These are phyloP conservation scores for Pseudocercospora eumusae DNA, from an alignment of 2,329 filamentous ascomycete species.

Conservation along the genomic window DNA sequence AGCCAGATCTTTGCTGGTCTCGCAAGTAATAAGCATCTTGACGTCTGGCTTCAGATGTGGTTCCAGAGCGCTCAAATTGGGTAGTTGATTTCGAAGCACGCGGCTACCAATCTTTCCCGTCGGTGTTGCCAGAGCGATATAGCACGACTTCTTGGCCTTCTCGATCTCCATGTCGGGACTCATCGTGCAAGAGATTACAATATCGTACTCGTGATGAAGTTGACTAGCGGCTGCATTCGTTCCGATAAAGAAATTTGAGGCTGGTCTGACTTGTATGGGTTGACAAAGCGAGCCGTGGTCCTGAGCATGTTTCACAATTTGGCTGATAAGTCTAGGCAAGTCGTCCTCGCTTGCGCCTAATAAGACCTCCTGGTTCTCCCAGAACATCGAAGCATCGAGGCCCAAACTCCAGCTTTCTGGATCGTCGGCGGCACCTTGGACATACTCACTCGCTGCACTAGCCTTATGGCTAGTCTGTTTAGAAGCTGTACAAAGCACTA, in stretches of 20 bases:
- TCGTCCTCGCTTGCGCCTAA: constrained; percentile 67
- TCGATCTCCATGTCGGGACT: constrained; percentile 40
- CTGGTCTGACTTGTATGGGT: constrained; percentile 47
- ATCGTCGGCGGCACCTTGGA: constrained; percentile 94
- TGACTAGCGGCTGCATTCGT: constrained; percentile 43
- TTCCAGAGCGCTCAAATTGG: constrained; percentile 49
- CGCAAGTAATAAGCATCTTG: constrained; percentile 64
- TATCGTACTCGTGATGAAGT: constrained; percentile 43
- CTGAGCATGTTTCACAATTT: constrained; percentile 40
- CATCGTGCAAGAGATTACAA: constrained; percentile 49
- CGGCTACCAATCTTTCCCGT: constrained; percentile 77
- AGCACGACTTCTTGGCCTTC: constrained; percentile 45
- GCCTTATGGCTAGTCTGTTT: constrained; percentile 70
- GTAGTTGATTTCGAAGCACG: constrained; percentile 72
- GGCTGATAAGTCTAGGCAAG: constrained; percentile 54
- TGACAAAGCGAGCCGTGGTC: constrained; percentile 17
- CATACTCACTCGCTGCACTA: constrained; percentile 69
- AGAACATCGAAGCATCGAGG: constrained; percentile 77
- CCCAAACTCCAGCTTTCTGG: constrained; percentile 89
- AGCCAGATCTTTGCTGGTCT: constrained; percentile 76
- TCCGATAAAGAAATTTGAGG: constrained; percentile 45
- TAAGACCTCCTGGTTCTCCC: constrained; percentile 65
- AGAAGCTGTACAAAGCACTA: constrained; percentile 86
- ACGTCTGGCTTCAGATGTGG: constrained; percentile 11
- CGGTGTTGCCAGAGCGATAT: constrained; percentile 64